A percentile compares a stretch with the other conserved stretches of the same genome.
Conservation (phyloP, 192 early-diverging fungal species). For the Backusella parvicylindrica region DNA sequence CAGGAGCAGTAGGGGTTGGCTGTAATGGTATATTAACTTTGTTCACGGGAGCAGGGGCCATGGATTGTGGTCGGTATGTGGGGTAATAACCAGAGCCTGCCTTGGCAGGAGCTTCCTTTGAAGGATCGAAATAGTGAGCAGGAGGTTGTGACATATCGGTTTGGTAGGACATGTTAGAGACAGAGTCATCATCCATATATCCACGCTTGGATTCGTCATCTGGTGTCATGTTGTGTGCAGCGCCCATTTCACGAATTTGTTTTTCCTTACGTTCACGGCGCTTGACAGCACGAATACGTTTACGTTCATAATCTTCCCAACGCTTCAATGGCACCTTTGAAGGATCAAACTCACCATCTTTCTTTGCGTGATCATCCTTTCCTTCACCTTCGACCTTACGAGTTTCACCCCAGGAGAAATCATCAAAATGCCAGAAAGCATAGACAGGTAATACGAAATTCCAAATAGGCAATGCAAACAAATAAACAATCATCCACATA, state of each 20-base stretch:
- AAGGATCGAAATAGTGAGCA: conserved; percentile 36
- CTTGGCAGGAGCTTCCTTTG: conserved; percentile 33
- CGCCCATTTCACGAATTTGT: conserved; percentile 14
- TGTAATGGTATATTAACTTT: conserved; percentile 17
- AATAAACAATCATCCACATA: conserved; percentile 86
- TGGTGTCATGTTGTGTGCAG: conserved; percentile 2
- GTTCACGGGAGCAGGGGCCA: background rate
- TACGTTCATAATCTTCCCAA: conserved; percentile 85
- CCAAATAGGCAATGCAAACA: conserved; percentile 88
- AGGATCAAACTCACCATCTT: conserved; percentile 79
- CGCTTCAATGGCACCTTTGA: conserved; percentile 73
- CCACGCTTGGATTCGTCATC: conserved; percentile 11
- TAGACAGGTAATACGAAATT: conserved; percentile 91
- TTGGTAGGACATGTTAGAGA: conserved; percentile 16
- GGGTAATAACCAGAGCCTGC: conserved; percentile 32
- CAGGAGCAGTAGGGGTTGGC: conserved; percentile 18
- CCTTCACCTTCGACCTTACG: conserved; percentile 72
- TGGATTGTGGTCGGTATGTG: conserved; percentile 26
- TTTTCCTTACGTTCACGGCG: conserved; percentile 62
- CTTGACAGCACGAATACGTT: conserved; percentile 64
- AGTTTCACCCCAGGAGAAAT: conserved; percentile 88
- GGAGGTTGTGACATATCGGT: background rate
- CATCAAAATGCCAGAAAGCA: conserved; percentile 96
- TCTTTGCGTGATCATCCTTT: conserved; percentile 68
- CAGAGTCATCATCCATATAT: conserved; percentile 16